Evolutionary conservation across 2,329 filamentous ascomycete species (phyloP).

Genomic region (Orbilia oligospora): DNA sequence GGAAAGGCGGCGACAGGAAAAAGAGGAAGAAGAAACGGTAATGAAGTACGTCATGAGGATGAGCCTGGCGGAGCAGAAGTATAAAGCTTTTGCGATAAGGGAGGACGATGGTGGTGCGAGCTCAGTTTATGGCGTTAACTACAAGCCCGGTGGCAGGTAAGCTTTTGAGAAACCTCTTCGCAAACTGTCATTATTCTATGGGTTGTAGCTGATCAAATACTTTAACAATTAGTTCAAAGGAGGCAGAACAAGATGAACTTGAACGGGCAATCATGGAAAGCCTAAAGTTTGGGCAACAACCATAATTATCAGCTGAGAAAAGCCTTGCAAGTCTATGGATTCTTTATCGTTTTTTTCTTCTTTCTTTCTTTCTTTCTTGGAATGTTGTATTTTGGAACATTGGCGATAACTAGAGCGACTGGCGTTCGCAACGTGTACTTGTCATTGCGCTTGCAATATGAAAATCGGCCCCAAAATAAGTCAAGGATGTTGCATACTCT

Average conservation of each 20-base stretch:
- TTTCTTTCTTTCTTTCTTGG: too few species aligned
- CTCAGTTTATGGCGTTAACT: conserved; percentile 64
- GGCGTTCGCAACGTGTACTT: conserved; percentile 5
- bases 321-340: not conserved
- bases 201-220: conserved; percentile 38
- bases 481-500: not conserved
- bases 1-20: conserved; percentile 66
- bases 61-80: conserved; percentile 78
- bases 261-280: conserved; percentile 73
- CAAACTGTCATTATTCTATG: not conserved
- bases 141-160: conserved; percentile 63
- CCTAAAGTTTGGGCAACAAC: conserved; percentile 66
- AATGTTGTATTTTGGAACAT: conserved; percentile 30
- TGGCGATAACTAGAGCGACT: conserved; percentile 13
- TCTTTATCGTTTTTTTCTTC: not conserved
- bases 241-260: conserved; percentile 70
- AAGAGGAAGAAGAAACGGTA: conserved; percentile 79
- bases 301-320: not conserved
- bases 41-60: conserved; percentile 84
- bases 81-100: conserved; percentile 60
- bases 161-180: conserved; percentile 46
- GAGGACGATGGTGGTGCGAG: conserved; percentile 30
- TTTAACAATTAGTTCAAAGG: conserved; percentile 65
- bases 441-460: not conserved
- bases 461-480: not conserved